Evolutionary conservation across 306 rosid species (phyloP).

Genomic region (Carpinus viminea): DNA sequence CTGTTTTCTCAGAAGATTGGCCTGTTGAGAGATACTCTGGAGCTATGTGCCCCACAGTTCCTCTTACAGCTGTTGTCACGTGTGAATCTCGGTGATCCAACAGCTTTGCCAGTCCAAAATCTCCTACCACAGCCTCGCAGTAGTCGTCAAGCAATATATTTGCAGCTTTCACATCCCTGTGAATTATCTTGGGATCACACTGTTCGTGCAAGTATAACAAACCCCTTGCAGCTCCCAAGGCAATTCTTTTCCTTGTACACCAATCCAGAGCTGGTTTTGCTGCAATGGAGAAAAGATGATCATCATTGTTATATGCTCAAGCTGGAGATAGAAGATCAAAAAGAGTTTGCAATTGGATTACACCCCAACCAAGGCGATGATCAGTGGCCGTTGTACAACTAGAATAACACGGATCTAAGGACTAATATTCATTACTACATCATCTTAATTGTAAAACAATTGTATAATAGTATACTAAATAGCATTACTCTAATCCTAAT

Average conservation of each 20-base stretch:
- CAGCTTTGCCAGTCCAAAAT: conserved; percentile 92
- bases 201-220: conserved; percentile 89
- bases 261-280: conserved; percentile 86
- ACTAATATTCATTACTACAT: no score
- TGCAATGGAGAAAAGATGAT: conserved; percentile 30
- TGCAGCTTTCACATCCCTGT: conserved; percentile 97
- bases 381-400: no score
- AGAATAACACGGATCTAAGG: no score
- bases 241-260: conserved; percentile 88
- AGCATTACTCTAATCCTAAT: no score
- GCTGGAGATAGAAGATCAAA: not conserved
- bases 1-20: conserved; percentile 97
- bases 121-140: conserved; percentile 96
- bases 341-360: no score
- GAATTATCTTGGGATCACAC: conserved; percentile 97
- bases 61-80: conserved; percentile 95
- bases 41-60: conserved; percentile 97
- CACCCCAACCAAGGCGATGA: no score
- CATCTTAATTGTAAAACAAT: no score
- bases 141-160: conserved; percentile 86
- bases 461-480: no score
- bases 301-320: not conserved
- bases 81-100: conserved; percentile 92
- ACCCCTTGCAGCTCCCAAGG: conserved; percentile 93
- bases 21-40: conserved; percentile 99